These are phyloP conservation scores for Candida schatavii DNA, from an alignment of 805 yeast genomes.

Conservation along the genomic window DNA sequence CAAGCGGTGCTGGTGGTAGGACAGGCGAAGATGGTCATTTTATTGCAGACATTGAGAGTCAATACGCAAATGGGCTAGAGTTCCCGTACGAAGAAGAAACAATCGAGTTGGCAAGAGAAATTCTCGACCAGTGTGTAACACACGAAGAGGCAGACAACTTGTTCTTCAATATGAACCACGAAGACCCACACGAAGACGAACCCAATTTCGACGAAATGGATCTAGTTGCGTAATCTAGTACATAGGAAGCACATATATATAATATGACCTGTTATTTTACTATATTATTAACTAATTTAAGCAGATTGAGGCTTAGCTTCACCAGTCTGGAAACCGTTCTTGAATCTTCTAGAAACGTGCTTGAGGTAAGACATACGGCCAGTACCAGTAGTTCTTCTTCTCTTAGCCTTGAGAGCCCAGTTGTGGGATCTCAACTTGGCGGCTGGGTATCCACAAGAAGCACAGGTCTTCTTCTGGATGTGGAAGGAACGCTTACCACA, in stretches of 20 bases:
- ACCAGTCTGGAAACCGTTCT: constrained; percentile 97
- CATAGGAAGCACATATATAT: not conserved
- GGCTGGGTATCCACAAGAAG: constrained; percentile 99
- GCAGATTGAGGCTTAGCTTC: constrained; percentile 65
- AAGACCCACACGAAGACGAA: constrained; percentile 11
- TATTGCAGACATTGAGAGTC: constrained; percentile 38
- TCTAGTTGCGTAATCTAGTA: constrained; percentile 7
- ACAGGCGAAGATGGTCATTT: constrained; percentile 13
- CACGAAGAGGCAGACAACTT: constrained; percentile 79
- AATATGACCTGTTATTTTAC: constrained; percentile 7
- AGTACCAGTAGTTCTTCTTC: constrained; percentile 99
- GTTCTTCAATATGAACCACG: constrained; percentile 61
- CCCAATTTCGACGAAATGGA: constrained; percentile 23
- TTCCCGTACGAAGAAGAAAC: constrained; percentile 60
- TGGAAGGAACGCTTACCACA: constrained; percentile 99
- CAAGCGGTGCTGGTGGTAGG: constrained; percentile 2
- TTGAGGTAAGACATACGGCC: constrained; percentile 99
- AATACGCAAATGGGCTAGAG: constrained; percentile 57
- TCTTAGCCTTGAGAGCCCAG: constrained; percentile 99
- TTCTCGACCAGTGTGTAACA: constrained; percentile 64
- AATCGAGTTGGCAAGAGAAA: constrained; percentile 66
- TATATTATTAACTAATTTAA: constrained; percentile 33
- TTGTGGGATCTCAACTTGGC: constrained; percentile 98
- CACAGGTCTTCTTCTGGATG: constrained; percentile 97
- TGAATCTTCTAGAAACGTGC: constrained; percentile 96